Evolutionary conservation across 192 early-diverging fungal species (phyloP).

Genomic region (Coemansia sp.): DNA sequence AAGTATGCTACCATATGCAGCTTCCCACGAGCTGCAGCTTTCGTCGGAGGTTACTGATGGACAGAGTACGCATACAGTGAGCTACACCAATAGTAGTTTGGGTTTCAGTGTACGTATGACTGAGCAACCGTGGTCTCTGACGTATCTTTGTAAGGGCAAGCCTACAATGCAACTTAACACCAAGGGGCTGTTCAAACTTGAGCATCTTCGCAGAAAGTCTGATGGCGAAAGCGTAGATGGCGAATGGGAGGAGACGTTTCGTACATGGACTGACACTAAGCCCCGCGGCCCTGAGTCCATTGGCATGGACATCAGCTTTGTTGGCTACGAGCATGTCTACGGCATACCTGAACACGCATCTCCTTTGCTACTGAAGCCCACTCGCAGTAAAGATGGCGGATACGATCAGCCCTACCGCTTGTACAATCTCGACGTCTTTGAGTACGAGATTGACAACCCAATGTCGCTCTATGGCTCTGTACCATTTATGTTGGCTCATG

Average conservation of each 20-base stretch:
- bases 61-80: constrained; percentile 20
- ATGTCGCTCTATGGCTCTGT: constrained; percentile 96
- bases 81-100: constrained; percentile 16
- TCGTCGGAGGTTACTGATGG: constrained; percentile 14
- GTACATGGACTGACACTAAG: constrained; percentile 85
- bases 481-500: constrained; percentile 92
- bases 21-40: constrained; percentile 21
- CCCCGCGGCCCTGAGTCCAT: constrained; percentile 92
- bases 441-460: constrained; percentile 93
- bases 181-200: constrained; percentile 80
- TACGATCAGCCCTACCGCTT: constrained; percentile 94
- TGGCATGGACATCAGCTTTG: constrained; percentile 90
- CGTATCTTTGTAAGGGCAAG: constrained; percentile 32
- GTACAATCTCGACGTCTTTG: constrained; percentile 98
- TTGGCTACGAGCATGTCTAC: constrained; percentile 83
- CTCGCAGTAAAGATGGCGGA: constrained; percentile 66
- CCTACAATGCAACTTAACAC: constrained; percentile 76
- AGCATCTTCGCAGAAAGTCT: constrained; percentile 58
- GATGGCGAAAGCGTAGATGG: constrained; percentile 53
- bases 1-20: constrained; percentile 20
- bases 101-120: constrained; percentile 36
- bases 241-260: constrained; percentile 90
- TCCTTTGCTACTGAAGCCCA: constrained; percentile 83
- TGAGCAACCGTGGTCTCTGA: constrained; percentile 46
- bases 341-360: constrained; percentile 95